phyloP scores from a whole-genome alignment of 2,329 filamentous ascomycete species.

The Ophiostoma sp. region DNA sequence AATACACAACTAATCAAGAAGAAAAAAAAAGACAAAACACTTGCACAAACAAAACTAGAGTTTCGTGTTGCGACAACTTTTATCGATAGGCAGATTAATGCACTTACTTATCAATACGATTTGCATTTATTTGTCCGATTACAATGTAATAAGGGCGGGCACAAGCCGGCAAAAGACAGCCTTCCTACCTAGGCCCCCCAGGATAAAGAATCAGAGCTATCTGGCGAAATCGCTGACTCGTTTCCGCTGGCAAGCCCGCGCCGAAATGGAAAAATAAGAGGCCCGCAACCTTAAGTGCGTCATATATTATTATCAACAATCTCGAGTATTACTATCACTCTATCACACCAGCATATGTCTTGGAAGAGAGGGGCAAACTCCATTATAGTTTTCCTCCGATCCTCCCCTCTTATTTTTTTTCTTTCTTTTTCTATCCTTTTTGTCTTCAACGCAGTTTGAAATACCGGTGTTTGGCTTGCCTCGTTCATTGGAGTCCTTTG shows the following conservation, averaged over 20 bases:
- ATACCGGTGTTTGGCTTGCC: background rate
- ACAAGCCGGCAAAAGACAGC: background rate
- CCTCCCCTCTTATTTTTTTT: background rate
- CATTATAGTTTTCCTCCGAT: background rate
- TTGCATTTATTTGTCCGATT: background rate
- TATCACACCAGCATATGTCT: slow-evolving; percentile 5
- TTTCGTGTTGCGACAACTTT: background rate
- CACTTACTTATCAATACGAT: background rate
- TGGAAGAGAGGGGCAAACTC: slow-evolving; percentile 6
- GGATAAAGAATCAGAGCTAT: background rate
- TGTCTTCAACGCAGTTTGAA: background rate
- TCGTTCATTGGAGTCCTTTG: background rate
- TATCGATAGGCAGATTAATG: background rate
- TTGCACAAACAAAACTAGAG: background rate
- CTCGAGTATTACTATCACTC: background rate
- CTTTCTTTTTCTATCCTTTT: background rate
- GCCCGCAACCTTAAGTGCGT: slow-evolving; percentile 7
- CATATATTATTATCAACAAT: slow-evolving; percentile 13
- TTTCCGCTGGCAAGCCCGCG: background rate
- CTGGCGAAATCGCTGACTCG: background rate
- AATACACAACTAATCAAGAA: too few relatives aligned
- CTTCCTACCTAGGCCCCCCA: background rate
- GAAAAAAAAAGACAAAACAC: too few relatives aligned
- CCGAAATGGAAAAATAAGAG: background rate
- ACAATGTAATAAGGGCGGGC: background rate